Evolutionary conservation across 1,284 basidiomycete genomes (phyloP), one percentile per base, ranked within the genome.

Genomic region (Fomitopsis palustris): DNA sequence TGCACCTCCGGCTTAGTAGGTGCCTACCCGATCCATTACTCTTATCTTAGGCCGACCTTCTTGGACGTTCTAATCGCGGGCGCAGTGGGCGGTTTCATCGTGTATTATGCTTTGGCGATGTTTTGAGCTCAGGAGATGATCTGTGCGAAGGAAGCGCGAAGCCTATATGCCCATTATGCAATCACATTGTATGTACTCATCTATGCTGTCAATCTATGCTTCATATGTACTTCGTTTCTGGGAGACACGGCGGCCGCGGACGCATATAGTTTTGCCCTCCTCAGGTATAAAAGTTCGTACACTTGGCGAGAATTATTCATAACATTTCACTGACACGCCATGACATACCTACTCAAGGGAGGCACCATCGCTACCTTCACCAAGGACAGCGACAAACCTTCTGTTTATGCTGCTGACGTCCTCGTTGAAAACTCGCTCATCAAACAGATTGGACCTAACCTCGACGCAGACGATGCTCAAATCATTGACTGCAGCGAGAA

Each of bases 401-500:
- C 49, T 17, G 61, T 65, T n/a, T 68, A 64, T 61, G 62, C 65
- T 53, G 67, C 70, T 8, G 72, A 73, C 45, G 65, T 73, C n/a
- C 66, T 73, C 38, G 61, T 73, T 43, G 64, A 70, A 38, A 66
- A 63, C 14, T 62, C 56, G 14, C 65, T 61, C 43, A 72, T 72
- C 56, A 63, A 62, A 14, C 53, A 63, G 47, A 66, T 72, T 43
- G 71, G 55, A 16, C 57, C 63, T 53, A 53, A 65, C 53, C 69
- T 73, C 29, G 33, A 52, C 7, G 65, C 62, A 5, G 63, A 23
- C 19, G 63, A 63, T 25, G 65, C 67, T 7, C 62, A 71, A 41
- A 64, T 72, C 29, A 62, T 73, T 53, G 65, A 72, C 59, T 71
- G 70, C 58, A 51, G 56, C n/a, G 64, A 65, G 55, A 72, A 71